Percentiles rank a stretch among this genome's conserved stretches.
Evolutionary conservation across 139 green algal species (phyloP).

Genomic region (Tetratostichococcus sp.): DNA sequence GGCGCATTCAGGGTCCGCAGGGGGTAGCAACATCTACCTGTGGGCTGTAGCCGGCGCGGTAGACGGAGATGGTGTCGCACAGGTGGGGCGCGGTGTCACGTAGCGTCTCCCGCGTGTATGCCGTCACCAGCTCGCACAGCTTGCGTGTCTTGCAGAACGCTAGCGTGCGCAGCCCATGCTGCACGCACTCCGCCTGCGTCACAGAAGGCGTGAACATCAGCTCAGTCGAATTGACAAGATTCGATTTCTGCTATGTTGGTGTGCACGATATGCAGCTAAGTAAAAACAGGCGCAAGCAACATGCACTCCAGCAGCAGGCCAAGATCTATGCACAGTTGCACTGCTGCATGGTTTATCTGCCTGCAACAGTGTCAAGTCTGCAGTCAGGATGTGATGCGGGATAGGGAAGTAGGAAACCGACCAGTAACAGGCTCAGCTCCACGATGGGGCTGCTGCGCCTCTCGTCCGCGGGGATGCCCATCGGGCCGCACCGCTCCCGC

Average conservation of each 20-base stretch:
- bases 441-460: slow-evolving; percentile 76
- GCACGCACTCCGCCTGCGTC: slow-evolving; percentile 81
- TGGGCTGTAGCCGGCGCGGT: slow-evolving; percentile 54
- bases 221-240: neutral
- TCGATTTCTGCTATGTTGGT: neutral
- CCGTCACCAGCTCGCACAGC: slow-evolving; percentile 89
- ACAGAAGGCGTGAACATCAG: slow-evolving; percentile 39
- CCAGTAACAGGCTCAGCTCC: slow-evolving; percentile 68
- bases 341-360: no score
- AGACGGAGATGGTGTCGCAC: slow-evolving; percentile 58
- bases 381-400: no score
- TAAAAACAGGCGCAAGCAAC: no score
- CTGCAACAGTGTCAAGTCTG: no score
- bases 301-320: no score
- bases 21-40: neutral
- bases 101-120: slow-evolving; percentile 81
- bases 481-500: slow-evolving; percentile 30
- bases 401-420: neutral
- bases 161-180: slow-evolving; percentile 85
- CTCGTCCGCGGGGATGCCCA: slow-evolving; percentile 41
- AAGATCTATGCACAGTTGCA: no score
- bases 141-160: slow-evolving; percentile 96
- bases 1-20: no score
- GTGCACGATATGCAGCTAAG: neutral
- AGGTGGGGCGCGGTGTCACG: slow-evolving; percentile 59